Evolutionary conservation across 2,329 filamentous ascomycete genomes (phyloP), one percentile per base, ranked within the genome.

Genomic region (Fusarium nematophilum): DNA sequence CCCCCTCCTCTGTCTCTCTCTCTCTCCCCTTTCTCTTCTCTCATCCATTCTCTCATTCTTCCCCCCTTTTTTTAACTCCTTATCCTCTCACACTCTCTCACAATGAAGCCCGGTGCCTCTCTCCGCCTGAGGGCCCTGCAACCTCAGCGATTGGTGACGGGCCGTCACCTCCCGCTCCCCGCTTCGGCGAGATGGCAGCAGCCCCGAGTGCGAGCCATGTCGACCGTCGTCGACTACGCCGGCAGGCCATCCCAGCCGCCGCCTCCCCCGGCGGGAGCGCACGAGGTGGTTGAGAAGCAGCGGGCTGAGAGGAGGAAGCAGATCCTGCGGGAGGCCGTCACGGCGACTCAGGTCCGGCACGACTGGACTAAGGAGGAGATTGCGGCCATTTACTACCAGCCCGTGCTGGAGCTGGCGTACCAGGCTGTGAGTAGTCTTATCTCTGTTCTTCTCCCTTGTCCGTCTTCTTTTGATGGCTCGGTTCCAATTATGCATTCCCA

Each of bases 321-420:
- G 45, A 74, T 81, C 17, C 62, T 84, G 29, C 74, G 69, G 6
- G 73, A 77, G 64, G 90, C 90, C 8, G 80, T 90, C 17, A 79
- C 83, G 37, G 87, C 89, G 17, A 82, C 77, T 2, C 77, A 72
- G 6, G 85, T 90, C 10, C 82, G 91, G 43, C 89, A 88, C 69
- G 84, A 88, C 74, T 96, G 92, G 93, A 91, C 91, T 6, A 86
- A 84, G 63, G 87, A 93, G 62, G 90, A 96, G 77, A 92, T 96
- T 59, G 80, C 88, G 9, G 86, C 90, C 62, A 89, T 96, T 66
- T 96, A 95, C 78, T 85, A 93, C 71, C 89, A 89, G 44, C 91
- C 92, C 13, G 79, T 96, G 72, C 89, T 93, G 80, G 90, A 94
- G 71, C 78, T 96, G 68, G 84, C 89, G 8, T 90, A 87, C 73